Evolutionary conservation across 306 rosid species (phyloP), one percentile per base, ranked within the genome.

Genomic region (Luffa aegyptiaca): DNA sequence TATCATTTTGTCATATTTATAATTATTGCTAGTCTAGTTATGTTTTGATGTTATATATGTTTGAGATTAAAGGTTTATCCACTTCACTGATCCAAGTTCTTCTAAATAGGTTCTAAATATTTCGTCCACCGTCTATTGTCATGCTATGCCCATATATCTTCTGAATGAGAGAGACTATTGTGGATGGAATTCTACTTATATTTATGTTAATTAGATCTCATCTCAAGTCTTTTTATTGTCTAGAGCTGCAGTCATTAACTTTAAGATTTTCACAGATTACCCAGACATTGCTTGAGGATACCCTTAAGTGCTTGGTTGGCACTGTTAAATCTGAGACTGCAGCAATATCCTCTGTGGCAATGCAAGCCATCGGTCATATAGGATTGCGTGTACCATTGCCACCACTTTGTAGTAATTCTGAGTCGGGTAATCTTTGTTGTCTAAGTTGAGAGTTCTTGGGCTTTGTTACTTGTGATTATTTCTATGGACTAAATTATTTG

Each of bases 291-390:
- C 87, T 90, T 74, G 92, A 83, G 86, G 79, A 74, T 82, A 87
- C 84, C 46, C 88, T 92, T 20, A 86, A 85, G 84, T 91, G 92
- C 83, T 90, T 94, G 82, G 93, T 91, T 83, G 95, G 90, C 77
- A 86, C 90, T 81, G 95, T 91, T 84, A 89, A 75, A 71, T 88
- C 92, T 71, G 98, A 94, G 86, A 89, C 90, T 71, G 89, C 97
- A 17, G 82, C 88, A 49, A 81, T 94, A 56, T 93, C 97, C 77
- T 88, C 97, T 71, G 90, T 91, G 79, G 97, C 97, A 55, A 88
- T 92, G 93, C 97, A 94, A 87, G 98, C 97, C 26, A 79, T 94
- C 33, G 98, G 98, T 80, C 98, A 94, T 85, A 88, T 94, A 83
- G 98, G 97, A 77, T 82, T 94, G 82, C 86, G 92, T 71, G 79